Conservation (phyloP, 345 rosid species). For the Excoecaria cochinchinensis region DNA sequence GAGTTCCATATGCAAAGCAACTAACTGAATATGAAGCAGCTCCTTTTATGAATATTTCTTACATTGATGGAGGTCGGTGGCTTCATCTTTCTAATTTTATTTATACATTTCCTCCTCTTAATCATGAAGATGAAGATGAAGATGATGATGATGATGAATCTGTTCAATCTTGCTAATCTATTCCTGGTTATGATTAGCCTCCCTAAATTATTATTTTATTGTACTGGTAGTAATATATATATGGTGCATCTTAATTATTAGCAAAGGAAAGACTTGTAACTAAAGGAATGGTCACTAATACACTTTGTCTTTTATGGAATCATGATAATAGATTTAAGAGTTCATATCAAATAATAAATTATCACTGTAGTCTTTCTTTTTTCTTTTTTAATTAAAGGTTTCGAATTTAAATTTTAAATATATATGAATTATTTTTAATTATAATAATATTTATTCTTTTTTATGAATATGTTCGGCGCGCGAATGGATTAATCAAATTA, state of each 20-base stretch:
- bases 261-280: neutral
- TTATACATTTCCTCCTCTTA: neutral
- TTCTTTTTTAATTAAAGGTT: too few relatives aligned
- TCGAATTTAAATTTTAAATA: too few relatives aligned
- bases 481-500: too few relatives aligned
- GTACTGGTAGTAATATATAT: neutral
- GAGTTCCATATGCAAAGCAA: constrained; percentile 53
- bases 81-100: constrained; percentile 24
- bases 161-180: neutral
- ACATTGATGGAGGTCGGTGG: constrained; percentile 71
- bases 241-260: neutral
- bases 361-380: too few relatives aligned
- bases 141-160: neutral
- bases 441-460: too few relatives aligned
- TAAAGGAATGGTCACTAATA: neutral
- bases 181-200: too few relatives aligned
- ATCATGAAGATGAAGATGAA: neutral
- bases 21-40: constrained; percentile 53
- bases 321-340: neutral
- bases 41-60: constrained; percentile 50
- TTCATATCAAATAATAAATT: too few relatives aligned
- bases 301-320: neutral
- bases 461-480: too few relatives aligned
- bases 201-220: too few relatives aligned
- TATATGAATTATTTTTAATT: too few relatives aligned